Base-by-base conservation (phyloP, 2,329 filamentous ascomycete species). In the Colletotrichum sp. region DNA sequence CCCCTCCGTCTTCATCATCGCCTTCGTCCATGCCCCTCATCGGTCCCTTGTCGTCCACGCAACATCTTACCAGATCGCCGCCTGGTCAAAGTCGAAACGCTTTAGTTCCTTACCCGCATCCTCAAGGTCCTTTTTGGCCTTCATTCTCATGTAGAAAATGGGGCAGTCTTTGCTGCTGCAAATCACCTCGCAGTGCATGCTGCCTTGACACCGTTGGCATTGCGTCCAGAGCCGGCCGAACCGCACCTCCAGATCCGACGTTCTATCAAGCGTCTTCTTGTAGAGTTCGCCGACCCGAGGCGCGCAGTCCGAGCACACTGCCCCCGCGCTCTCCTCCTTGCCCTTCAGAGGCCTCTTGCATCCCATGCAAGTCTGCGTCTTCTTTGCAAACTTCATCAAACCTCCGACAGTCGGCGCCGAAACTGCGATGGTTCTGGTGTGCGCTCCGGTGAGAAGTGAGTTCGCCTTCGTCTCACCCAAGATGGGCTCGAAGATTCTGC, bases 111-210 rank as follows among this genome's bases (percentile, higher is more conserved):
- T 98, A 73, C 96, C 95, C 3, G 93, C 94, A 86, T 99, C 97
- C 85, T 99, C 96, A 52, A 99, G 93, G 84, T 99, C 97, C 89
- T 99, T 99, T 91, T 98, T 98, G 36, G 96, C 96, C 90, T 99
- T 99, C 97, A 99, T 99, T 6, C 97, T 93, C 97, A 99, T 99
- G 85, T 99, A 99, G 85, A 99, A 99, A 82, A 99, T 99, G 1
- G 97, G 97, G 83, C 97, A 99, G 87, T 99, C 97, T 84, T 96
- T 95, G 83, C 94, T 96, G 78, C 94, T 96, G 88, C 97, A 99
- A 80, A 99, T 99, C 71, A 99, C 98, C 85, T 99, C 97, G 84
- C 95, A 97, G 86, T 99, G 97, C 91, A 99, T 94, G 87, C 96
- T 98, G 71, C 96, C 97, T 87, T 99, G 97, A 84, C 97, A 99